Evolutionary conservation across 2,329 filamentous ascomycete species (phyloP).

Genomic region (Paecilomyces variotii): DNA sequence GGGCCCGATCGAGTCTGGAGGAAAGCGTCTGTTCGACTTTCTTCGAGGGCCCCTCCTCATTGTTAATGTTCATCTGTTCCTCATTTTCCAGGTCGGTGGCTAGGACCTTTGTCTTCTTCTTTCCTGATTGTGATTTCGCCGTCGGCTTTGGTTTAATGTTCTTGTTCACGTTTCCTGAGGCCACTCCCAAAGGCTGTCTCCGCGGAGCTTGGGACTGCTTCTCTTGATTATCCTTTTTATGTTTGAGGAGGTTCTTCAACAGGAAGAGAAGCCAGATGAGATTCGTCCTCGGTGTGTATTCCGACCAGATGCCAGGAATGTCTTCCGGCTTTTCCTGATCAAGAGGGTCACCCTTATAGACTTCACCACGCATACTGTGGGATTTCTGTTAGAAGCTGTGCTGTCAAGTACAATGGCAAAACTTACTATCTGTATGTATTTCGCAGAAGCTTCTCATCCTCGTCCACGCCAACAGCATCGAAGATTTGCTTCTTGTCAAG

Average conservation of each 20-base stretch:
- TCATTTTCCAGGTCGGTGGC: not conserved
- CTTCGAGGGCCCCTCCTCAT: not conserved
- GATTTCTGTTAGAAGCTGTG: conserved; percentile 1
- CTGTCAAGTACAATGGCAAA: not conserved
- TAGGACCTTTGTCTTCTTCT: not conserved
- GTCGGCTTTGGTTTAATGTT: conserved; percentile 2
- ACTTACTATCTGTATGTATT: conserved; percentile 37
- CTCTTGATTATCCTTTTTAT: conserved; percentile 16
- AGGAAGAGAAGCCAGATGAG: conserved; percentile 57
- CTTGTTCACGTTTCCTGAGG: conserved; percentile 25
- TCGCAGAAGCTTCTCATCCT: conserved; percentile 32
- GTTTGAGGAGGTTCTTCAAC: conserved; percentile 47
- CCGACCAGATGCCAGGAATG: conserved; percentile 41
- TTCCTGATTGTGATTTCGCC: not conserved
- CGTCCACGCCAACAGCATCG: conserved; percentile 33
- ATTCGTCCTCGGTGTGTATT: conserved; percentile 54
- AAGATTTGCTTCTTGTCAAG: conserved; percentile 37
- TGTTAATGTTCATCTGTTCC: not conserved
- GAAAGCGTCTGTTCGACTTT: conserved; percentile 22
- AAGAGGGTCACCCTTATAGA: conserved; percentile 39
- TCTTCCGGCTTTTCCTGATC: conserved; percentile 25
- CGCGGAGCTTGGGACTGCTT: conserved; percentile 2
- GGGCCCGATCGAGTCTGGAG: conserved; percentile 22
- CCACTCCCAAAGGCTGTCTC: conserved; percentile 20
- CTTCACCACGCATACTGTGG: conserved; percentile 30